These are phyloP conservation scores for Sarocladium strictum DNA, from an alignment of 2,329 filamentous ascomycete genomes.

Conservation along the genomic window DNA sequence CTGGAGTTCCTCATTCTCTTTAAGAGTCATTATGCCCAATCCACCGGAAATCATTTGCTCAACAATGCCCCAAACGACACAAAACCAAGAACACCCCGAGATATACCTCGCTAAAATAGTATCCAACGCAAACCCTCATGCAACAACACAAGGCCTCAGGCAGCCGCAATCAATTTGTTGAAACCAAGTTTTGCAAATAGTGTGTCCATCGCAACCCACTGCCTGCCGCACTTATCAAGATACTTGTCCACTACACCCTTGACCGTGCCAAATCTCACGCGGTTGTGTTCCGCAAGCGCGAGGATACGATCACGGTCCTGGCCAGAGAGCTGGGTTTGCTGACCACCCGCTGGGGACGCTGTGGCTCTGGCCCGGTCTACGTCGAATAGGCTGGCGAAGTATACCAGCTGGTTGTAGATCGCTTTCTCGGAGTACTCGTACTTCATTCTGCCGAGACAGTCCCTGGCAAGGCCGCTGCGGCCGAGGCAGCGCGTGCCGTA, in stretches of 20 bases:
- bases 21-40: not conserved
- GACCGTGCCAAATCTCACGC: constrained; percentile 68
- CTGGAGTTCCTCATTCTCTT: not conserved
- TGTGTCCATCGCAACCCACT: constrained; percentile 91
- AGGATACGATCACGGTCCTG: constrained; percentile 60
- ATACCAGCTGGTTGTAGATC: constrained; percentile 91
- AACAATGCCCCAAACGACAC: not conserved
- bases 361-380: constrained; percentile 68
- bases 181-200: constrained; percentile 68
- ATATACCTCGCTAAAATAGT: not conserved
- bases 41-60: not conserved
- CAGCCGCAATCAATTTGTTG: constrained; percentile 23
- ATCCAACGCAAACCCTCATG: not conserved
- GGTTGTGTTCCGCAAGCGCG: constrained; percentile 76
- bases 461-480: constrained; percentile 74
- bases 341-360: constrained; percentile 37
- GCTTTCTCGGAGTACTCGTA: constrained; percentile 86
- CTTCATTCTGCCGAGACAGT: constrained; percentile 80
- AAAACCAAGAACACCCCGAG: too few species aligned
- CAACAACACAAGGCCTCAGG: too few species aligned
- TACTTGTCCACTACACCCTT: constrained; percentile 76
- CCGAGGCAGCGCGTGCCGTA: constrained; percentile 88
- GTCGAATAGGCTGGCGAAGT: constrained; percentile 80
- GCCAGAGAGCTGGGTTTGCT: constrained; percentile 28
- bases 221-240: constrained; percentile 80